A percentile compares a stretch with the other conserved stretches of the same genome.
Conservation (phyloP, 179 eudicot species). For the Spergularia azorica region DNA sequence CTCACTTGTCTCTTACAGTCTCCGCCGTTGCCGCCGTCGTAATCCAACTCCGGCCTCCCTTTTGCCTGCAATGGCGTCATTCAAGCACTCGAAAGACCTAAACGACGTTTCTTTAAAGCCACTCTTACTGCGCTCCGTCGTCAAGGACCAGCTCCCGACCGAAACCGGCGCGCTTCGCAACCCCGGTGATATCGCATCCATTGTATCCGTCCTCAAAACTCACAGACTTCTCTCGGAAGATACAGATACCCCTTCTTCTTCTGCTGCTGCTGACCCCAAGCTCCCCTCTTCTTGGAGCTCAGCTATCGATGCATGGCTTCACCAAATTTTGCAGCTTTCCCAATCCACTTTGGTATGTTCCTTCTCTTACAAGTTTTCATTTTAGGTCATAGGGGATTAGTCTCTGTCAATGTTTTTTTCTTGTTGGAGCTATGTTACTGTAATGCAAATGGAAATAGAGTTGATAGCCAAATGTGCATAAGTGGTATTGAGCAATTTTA, state of each 20-base stretch:
- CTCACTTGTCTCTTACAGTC: too few relatives aligned
- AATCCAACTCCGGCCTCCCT: too few relatives aligned
- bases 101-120: conserved; percentile 66
- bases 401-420: too few relatives aligned
- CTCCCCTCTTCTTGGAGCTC: conserved; percentile 54
- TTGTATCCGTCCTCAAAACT: conserved; percentile 51
- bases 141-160: conserved; percentile 54
- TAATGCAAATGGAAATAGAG: too few relatives aligned
- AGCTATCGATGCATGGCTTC: conserved; percentile 69
- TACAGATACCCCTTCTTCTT: neutral
- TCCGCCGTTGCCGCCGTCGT: too few relatives aligned
- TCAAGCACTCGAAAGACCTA: conserved; percentile 42
- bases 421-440: too few relatives aligned
- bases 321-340: conserved; percentile 53
- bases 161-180: conserved; percentile 46
- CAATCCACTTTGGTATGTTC: conserved; percentile 52
- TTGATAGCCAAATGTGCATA: too few relatives aligned
- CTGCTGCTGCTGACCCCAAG: conserved; percentile 34
- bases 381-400: too few relatives aligned
- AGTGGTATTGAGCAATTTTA: too few relatives aligned
- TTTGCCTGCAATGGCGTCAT: neutral
- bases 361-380: neutral
- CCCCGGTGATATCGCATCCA: conserved; percentile 43
- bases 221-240: conserved; percentile 62
- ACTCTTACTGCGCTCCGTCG: conserved; percentile 52